Conservation (phyloP, 805 yeast species). For the Wickerhamiella qilinensis region DNA sequence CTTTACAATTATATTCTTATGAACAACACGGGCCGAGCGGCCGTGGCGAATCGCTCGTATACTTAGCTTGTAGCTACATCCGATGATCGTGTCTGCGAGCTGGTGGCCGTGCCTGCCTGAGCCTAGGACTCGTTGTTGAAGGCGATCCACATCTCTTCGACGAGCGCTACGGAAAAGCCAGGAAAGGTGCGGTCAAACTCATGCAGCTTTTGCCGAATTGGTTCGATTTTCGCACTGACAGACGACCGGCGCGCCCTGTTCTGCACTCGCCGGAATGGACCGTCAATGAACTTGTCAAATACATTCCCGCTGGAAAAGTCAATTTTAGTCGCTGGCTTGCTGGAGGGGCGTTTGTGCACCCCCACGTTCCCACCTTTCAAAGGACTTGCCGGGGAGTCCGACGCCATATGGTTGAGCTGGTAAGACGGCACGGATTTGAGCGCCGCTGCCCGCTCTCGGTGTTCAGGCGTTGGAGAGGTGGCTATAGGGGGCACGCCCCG, state of each 20-base stretch:
- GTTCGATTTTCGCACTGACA: slow-evolving; percentile 32
- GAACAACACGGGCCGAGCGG: no score
- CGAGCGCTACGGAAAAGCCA: slow-evolving; percentile 49
- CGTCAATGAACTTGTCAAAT: slow-evolving; percentile 25
- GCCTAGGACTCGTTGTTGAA: no score
- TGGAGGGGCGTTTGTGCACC: not conserved
- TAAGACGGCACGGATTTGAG: not conserved
- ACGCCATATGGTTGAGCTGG: not conserved
- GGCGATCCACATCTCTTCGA: slow-evolving; percentile 35
- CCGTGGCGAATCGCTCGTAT: no score
- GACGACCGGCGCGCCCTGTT: slow-evolving; percentile 35
- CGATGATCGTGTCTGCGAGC: no score
- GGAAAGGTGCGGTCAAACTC: slow-evolving; percentile 37
- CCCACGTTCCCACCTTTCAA: not conserved
- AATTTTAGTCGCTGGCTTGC: not conserved
- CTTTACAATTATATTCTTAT: no score
- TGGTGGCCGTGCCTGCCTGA: no score
- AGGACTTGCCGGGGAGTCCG: not conserved
- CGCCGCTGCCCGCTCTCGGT: not conserved
- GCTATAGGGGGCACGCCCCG: not conserved
- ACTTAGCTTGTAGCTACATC: no score
- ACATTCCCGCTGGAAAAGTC: slow-evolving; percentile 21
- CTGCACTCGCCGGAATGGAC: slow-evolving; percentile 16
- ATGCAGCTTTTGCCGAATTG: slow-evolving; percentile 27
- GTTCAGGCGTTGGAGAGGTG: not conserved